These are phyloP conservation scores for Irpex lacteus DNA, from an alignment of 1,284 basidiomycete genomes.

Conservation along the genomic window DNA sequence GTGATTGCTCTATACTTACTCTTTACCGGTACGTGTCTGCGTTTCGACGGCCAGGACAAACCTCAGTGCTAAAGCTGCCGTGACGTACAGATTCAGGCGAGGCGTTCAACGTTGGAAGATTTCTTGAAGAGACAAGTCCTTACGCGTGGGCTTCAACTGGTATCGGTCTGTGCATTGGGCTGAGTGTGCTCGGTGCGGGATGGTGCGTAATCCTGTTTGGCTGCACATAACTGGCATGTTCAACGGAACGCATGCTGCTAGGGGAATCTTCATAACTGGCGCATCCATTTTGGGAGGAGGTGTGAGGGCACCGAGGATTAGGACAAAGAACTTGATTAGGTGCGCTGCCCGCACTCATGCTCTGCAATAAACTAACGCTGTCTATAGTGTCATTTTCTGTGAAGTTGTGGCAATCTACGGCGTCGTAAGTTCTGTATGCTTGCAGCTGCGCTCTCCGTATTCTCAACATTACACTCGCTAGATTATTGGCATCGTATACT, in stretches of 20 bases:
- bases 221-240: background rate
- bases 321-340: slow-evolving; percentile 98
- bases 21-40: slow-evolving; percentile 68
- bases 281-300: slow-evolving; percentile 95
- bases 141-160: slow-evolving; percentile 92
- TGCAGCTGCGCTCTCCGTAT: background rate
- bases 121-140: slow-evolving; percentile 91
- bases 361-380: too few relatives aligned
- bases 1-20: slow-evolving; percentile 81
- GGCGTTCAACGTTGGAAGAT: slow-evolving; percentile 89
- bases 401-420: slow-evolving; percentile 98
- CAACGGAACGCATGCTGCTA: slow-evolving; percentile 41
- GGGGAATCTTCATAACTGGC: slow-evolving; percentile 98
- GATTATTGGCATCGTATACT: slow-evolving; percentile 95
- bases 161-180: slow-evolving; percentile 90
- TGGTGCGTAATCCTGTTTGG: slow-evolving; percentile 60
- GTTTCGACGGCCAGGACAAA: background rate
- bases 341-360: slow-evolving; percentile 32
- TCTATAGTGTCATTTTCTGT: slow-evolving; percentile 92
- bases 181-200: slow-evolving; percentile 93
- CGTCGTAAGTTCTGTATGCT: slow-evolving; percentile 56
- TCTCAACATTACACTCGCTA: slow-evolving; percentile 25
- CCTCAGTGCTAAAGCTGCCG: background rate
- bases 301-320: slow-evolving; percentile 90
- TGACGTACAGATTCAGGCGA: slow-evolving; percentile 72